Evolutionary conservation across 257 asterid genomes (phyloP), one percentile per base, ranked within the genome.

Genomic region (Leptodermis oblonga): DNA sequence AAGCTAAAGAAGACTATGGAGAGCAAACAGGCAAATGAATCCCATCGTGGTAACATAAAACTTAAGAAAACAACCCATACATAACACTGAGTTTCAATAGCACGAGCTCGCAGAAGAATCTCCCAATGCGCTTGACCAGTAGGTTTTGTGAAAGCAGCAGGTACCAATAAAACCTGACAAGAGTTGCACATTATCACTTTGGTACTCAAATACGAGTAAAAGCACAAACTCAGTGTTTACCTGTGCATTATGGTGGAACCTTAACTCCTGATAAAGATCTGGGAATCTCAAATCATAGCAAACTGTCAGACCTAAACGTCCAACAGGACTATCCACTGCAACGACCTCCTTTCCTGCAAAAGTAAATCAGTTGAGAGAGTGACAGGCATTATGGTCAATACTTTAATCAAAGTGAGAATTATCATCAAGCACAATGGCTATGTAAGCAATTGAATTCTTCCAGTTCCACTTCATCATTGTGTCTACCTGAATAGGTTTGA

Each of bases 41-140:
- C 3, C 11, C 10, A 62, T 23, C 5, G 33, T 5, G 63, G 34
- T 3, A 2, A 12, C 5, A 36, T 20, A 33, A 49, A 36, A 22
- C n/a, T 28, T n/a, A 5, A 33, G 65, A 6, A 54, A 26, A 54
- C 2, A 49, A 58, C 61, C 54, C 89, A 64, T 86, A 93, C 96
- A 39, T 93, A 93, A 70, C 98, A 90, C 76, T 90, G 98, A 43
- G 97, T 93, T 82, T 93, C 97, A 53, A 93, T 86, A 43, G 98
- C 98, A 71, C 97, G 92, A 22, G 96, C 97, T 23, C 96, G 96
- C 28, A 93, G 96, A 81, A 93, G 88, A 67, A 88, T 71, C 82
- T 90, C 98, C 98, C 97, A 90, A 70, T 93, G 98, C 30, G 98
- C 97, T 74, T 74, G 82, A 72, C 98, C 98, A 7, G 98, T 90